Base-by-base conservation (phyloP, 805 yeast genomes). In the Pichia insulana region DNA sequence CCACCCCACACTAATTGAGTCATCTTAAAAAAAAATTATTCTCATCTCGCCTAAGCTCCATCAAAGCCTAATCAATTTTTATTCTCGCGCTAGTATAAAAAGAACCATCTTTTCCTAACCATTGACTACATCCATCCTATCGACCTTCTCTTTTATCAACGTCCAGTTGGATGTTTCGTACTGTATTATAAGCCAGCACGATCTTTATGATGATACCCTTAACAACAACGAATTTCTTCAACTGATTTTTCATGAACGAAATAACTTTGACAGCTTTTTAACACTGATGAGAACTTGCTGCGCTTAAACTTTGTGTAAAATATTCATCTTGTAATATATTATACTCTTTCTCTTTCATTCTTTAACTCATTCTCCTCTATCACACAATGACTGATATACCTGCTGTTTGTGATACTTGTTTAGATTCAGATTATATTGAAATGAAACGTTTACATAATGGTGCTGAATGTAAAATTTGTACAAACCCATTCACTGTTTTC, bases 401-500 rank as follows among this genome's bases (percentile, higher is more conserved):
- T 0, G 78, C 83, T 0, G 71, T 88, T 2, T 88, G 97, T 59
- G 78, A 76, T 30, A 52, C 56, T 6, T 88, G 97, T 57, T 64
- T 86, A 20, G 96, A 96, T 0, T 54, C 70, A 0, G 73, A 77
- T 41, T 75, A 80, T 50, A 54, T 82, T n/a, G 76, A 83, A 41
- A 76, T 89, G 83, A 70, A 77, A 2, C 70, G 83, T 49, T 88
- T 83, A 45, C 63, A 63, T 11, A 63, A 72, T 41, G 96, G 96
- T 1, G 81, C 74, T n/a, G 83, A 83, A 56, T 90, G 97, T 58
- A 80, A 81, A 56, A 63, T 83, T 13, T 90, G 97, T 56, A 81
- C 94, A 0, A 63, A 94, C 38, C 88, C 95, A 1, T 90, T 82
- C 64, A 80, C 89, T 0, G 79, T 81, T 1, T 90, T 75, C 57